A percentile compares a stretch with the other conserved stretches of the same genome.
Conservation (phyloP, 305 asterid species). For the Fraxinus baroniana region DNA sequence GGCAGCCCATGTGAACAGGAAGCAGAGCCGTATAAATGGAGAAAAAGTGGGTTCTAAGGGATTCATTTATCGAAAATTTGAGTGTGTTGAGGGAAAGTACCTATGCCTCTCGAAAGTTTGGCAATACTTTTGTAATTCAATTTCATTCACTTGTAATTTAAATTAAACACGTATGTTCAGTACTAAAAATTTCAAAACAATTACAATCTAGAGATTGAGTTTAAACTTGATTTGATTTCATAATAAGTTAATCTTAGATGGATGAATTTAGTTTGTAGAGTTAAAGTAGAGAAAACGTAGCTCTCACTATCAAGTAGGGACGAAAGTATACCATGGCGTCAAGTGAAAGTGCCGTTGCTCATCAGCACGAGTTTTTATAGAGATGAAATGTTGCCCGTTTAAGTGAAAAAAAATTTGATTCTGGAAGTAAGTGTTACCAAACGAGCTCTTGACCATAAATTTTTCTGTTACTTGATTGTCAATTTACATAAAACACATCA, state of each 20-base stretch:
- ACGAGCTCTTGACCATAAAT: neutral
- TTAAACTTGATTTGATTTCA: neutral
- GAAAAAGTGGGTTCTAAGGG: neutral
- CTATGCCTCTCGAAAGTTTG: neutral
- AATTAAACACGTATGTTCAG: neutral
- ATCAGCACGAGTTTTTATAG: neutral
- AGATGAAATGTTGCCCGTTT: neutral
- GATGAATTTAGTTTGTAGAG: neutral
- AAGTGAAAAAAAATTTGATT: neutral
- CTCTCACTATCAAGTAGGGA: neutral
- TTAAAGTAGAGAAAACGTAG: neutral
- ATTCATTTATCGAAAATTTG: neutral
- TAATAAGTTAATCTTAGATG: neutral
- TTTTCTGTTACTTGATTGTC: neutral
- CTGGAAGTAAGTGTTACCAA: neutral
- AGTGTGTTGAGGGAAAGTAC: neutral
- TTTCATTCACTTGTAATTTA: neutral
- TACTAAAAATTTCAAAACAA: neutral
- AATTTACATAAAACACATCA: neutral
- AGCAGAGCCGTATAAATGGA: neutral
- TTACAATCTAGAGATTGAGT: neutral
- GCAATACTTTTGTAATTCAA: neutral
- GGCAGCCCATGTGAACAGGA: neutral
- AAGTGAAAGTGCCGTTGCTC: neutral
- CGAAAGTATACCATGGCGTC: neutral